Evolutionary conservation across 768 basidiomycete genomes (phyloP), one percentile per base, ranked within the genome.

Genomic region (Pisolithus albus): DNA sequence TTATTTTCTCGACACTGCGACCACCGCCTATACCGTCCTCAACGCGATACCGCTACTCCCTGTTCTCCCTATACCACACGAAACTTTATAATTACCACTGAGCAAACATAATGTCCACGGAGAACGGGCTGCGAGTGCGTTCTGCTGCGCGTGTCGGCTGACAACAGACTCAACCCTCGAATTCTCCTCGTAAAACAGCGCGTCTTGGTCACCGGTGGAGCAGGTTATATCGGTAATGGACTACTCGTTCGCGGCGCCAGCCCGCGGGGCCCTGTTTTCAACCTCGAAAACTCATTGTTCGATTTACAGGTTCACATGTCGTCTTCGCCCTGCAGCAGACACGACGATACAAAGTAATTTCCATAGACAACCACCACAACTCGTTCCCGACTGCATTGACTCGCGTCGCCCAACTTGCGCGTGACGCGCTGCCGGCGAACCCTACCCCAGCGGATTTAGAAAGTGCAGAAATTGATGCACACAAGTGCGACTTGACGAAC

Each of bases 301-400:
- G 34, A 34, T 32, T 16, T 34, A 21, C 63, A 92, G 95, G 93
- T 63, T 95, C 94, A 24, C 96, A 99, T 71, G 86, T 97, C 65
- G 84, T 97, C 57, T 90, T 87, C 53, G 75, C 81, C 45, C 74
- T 96, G 38, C 84, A 96, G 58, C 79, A 89, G 64, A 91, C 92
- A 11, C 82, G 92, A 52, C 76, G 83, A 56, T 99, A 88, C 79
- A 89, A 88, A 65, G 92, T 97, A 60, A 82, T 97, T 57, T 87
- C 93, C 21, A 79, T 98, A 60, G 96, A 99, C 75, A 98, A 98
- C 75, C 76, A 87, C 73, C 84, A 92, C 70, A 99, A 99, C 66
- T 93, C 96, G 3, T 81, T 82, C 58, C 82, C 88, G 2, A 74
- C 74, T 19, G 81, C 92, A 3, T 77, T 96, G 45, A 70, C 75